A percentile compares a stretch with the other conserved stretches of the same genome.
Conservation (phyloP, 805 yeast species). For the Pichia californica region DNA sequence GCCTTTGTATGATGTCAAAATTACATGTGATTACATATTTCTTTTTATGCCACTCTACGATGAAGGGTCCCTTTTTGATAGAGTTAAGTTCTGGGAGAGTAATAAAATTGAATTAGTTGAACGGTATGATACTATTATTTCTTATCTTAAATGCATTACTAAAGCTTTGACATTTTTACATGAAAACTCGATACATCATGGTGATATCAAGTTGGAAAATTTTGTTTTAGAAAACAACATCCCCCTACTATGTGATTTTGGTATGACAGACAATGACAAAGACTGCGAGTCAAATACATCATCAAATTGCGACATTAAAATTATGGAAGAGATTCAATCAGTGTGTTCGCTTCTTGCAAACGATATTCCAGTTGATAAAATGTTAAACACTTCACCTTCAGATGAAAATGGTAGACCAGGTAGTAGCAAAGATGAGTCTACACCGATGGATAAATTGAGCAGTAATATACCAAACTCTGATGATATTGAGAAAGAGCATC, state of each 20-base stretch:
- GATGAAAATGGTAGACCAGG: not conserved
- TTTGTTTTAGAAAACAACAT: constrained; percentile 51
- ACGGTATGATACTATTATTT: constrained; percentile 22
- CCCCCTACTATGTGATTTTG: constrained; percentile 79
- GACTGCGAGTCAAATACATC: not conserved
- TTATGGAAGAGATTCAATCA: not conserved
- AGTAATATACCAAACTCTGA: not conserved
- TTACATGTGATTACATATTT: constrained; percentile 54
- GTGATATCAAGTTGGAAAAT: constrained; percentile 79
- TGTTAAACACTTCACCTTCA: too few species aligned
- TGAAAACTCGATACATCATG: constrained; percentile 60
- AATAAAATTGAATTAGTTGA: constrained; percentile 10
- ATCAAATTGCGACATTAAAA: not conserved
- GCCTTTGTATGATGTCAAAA: constrained; percentile 53
- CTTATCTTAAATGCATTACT: constrained; percentile 47
- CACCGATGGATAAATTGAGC: not conserved
- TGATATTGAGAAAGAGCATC: not conserved
- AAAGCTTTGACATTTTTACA: constrained; percentile 60
- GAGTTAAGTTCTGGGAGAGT: constrained; percentile 60
- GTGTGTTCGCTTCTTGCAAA: not conserved
- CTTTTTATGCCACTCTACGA: constrained; percentile 62
- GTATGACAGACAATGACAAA: constrained; percentile 49
- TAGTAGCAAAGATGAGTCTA: not conserved
- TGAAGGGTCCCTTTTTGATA: constrained; percentile 78
- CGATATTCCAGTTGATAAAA: not conserved